A percentile compares a stretch with the other conserved stretches of the same genome.
These are phyloP conservation scores for Hawksworthiomyces lignivorus DNA, from an alignment of 2,329 filamentous ascomycete species.

Conservation along the genomic window DNA sequence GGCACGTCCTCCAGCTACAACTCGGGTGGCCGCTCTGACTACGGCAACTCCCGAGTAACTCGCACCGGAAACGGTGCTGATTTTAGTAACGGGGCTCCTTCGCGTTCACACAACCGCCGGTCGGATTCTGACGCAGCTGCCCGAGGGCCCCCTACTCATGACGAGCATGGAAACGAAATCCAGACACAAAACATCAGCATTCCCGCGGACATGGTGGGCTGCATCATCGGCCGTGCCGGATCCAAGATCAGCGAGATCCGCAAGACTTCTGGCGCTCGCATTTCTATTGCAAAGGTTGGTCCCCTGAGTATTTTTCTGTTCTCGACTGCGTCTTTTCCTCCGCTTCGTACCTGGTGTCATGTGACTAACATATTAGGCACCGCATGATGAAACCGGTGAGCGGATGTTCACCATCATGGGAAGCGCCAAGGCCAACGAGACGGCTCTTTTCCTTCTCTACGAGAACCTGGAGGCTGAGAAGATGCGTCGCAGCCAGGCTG, in stretches of 20 bases:
- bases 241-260: constrained; percentile 99
- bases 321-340: background rate
- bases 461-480: constrained; percentile 99
- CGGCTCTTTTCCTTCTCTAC: constrained; percentile 90
- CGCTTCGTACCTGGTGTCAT: no score
- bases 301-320: background rate
- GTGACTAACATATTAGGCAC: constrained; percentile 45
- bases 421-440: constrained; percentile 87
- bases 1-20: constrained; percentile 19
- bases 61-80: constrained; percentile 96
- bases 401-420: constrained; percentile 99
- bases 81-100: constrained; percentile 71
- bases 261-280: constrained; percentile 90
- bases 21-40: constrained; percentile 42
- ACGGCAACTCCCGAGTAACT: constrained; percentile 65
- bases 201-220: constrained; percentile 98
- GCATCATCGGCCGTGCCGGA: constrained; percentile 91
- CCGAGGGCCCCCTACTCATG: constrained; percentile 78
- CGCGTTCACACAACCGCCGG: constrained; percentile 65
- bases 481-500: constrained; percentile 84
- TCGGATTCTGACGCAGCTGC: constrained; percentile 74
- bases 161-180: constrained; percentile 94
- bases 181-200: constrained; percentile 99
- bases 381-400: constrained; percentile 95
- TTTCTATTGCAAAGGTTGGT: constrained; percentile 85